phyloP scores from a whole-genome alignment of 352 stramenopile genomes.

The Phytophthora brassicae region DNA sequence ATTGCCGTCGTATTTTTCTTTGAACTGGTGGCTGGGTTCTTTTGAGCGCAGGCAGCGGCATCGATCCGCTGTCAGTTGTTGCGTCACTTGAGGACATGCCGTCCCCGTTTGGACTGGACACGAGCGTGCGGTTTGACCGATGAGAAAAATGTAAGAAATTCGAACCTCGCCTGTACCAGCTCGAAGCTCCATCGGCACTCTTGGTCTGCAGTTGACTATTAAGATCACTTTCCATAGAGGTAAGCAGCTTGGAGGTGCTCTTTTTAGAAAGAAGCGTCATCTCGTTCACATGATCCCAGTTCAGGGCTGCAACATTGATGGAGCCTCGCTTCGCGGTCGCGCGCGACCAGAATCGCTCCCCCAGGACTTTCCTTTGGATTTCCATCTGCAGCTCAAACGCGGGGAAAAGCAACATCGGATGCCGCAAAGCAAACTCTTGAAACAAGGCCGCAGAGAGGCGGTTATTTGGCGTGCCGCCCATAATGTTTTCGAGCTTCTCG shows the following conservation, averaged over 20 bases:
- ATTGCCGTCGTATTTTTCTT: conserved; percentile 16
- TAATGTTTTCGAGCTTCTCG: conserved; percentile 52
- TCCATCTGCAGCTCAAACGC: conserved; percentile 70
- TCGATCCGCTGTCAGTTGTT: conserved; percentile 3
- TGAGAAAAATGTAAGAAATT: conserved; percentile 12
- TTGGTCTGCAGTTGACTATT: conserved; percentile 27
- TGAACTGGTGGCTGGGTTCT: conserved; percentile 8
- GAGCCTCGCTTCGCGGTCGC: conserved; percentile 45
- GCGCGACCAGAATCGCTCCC: conserved; percentile 57
- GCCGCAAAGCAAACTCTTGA: conserved; percentile 52
- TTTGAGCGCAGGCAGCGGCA: conserved; percentile 1
- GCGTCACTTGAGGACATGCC: not conserved
- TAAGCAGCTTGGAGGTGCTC: conserved; percentile 25
- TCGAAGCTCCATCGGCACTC: not conserved
- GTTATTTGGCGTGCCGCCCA: conserved; percentile 35
- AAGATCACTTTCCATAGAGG: conserved; percentile 37
- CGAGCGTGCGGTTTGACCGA: conserved; percentile 15
- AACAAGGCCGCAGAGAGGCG: conserved; percentile 47
- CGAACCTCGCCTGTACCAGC: conserved; percentile 19
- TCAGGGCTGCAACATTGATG: conserved; percentile 35
- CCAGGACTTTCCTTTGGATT: conserved; percentile 59
- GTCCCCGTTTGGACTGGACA: not conserved
- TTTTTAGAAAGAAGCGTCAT: conserved; percentile 31
- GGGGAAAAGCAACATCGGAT: conserved; percentile 71
- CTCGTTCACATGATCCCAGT: conserved; percentile 42